Evolutionary conservation across 495 filamentous ascomycete genomes (phyloP).

Genomic region (Aspergillus taichungensis): DNA sequence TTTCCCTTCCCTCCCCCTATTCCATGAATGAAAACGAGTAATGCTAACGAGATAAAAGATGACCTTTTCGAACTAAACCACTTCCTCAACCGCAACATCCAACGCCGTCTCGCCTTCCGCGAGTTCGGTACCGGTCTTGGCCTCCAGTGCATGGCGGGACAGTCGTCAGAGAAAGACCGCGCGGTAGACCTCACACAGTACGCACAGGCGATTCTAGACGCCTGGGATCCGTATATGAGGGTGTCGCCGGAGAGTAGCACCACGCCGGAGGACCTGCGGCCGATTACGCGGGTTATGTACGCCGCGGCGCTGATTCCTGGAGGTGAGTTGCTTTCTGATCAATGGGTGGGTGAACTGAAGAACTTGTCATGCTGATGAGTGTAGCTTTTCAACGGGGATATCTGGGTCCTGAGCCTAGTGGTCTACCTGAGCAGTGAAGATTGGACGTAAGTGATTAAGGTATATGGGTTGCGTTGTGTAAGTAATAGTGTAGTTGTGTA

Average conservation of each 20-base stretch:
- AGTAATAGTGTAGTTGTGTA: background rate
- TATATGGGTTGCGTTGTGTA: background rate
- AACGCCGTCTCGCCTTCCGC: slow-evolving; percentile 49
- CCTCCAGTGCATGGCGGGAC: slow-evolving; percentile 39
- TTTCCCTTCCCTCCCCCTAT: background rate
- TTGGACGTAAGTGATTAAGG: too few species aligned
- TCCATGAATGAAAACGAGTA: background rate
- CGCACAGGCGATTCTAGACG: slow-evolving; percentile 38
- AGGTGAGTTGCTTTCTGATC: slow-evolving; percentile 36
- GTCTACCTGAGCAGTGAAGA: too few species aligned
- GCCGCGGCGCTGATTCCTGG: slow-evolving; percentile 53
- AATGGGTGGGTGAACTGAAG: too few species aligned
- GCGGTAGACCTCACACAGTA: slow-evolving; percentile 30
- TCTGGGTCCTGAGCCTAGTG: slow-evolving; percentile 25
- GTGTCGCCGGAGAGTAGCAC: slow-evolving; percentile 16
- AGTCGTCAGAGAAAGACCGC: slow-evolving; percentile 30
- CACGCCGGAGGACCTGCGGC: slow-evolving; percentile 42
- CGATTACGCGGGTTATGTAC: slow-evolving; percentile 60
- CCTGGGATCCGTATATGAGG: slow-evolving; percentile 45
- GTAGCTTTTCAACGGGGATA: slow-evolving; percentile 32
- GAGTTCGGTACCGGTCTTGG: slow-evolving; percentile 56
- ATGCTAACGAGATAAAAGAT: slow-evolving; percentile 17
- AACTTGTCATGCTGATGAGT: background rate
- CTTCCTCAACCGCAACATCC: slow-evolving; percentile 31
- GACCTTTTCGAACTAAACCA: slow-evolving; percentile 33